Percentiles rank a stretch among this genome's conserved stretches.
These are phyloP conservation scores for Acanthamoeba castellanii DNA, from an alignment of 208 protist genomes.

Conservation along the genomic window DNA sequence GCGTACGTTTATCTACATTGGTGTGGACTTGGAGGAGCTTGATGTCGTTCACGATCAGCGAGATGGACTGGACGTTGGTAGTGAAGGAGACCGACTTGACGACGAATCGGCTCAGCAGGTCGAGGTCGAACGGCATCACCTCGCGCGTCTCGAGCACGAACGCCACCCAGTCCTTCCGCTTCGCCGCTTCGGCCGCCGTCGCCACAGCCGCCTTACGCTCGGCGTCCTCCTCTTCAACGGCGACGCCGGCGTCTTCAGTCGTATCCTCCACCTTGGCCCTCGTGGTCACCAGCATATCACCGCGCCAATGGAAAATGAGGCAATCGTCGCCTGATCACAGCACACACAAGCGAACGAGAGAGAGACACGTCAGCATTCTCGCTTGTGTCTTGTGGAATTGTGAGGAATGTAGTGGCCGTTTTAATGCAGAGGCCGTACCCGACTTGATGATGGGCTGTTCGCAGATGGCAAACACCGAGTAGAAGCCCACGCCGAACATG, in stretches of 20 bases:
- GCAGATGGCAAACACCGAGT: slow-evolving; percentile 71
- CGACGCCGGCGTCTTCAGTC: background rate
- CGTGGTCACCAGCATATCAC: slow-evolving; percentile 34
- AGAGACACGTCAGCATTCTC: no score
- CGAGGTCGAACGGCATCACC: slow-evolving; percentile 57
- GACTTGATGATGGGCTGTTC: slow-evolving; percentile 72
- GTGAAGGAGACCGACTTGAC: slow-evolving; percentile 63
- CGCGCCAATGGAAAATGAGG: slow-evolving; percentile 56
- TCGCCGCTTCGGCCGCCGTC: background rate
- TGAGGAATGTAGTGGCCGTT: background rate
- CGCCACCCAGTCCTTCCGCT: slow-evolving; percentile 54
- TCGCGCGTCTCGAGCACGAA: slow-evolving; percentile 58
- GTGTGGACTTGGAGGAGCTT: slow-evolving; percentile 36
- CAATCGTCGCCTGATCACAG: background rate
- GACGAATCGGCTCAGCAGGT: slow-evolving; percentile 53
- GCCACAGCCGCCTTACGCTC: background rate
- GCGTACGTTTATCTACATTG: background rate
- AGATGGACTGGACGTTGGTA: slow-evolving; percentile 40
- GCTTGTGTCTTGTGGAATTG: background rate
- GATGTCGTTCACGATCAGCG: slow-evolving; percentile 31
- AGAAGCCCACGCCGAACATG: slow-evolving; percentile 72
- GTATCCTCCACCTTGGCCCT: background rate
- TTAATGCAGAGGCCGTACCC: background rate
- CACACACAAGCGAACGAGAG: no score
- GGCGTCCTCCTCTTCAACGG: background rate